Evolutionary conservation across 139 green algal species (phyloP), one percentile per base, ranked within the genome.

Genomic region (Micromonas commoda): DNA sequence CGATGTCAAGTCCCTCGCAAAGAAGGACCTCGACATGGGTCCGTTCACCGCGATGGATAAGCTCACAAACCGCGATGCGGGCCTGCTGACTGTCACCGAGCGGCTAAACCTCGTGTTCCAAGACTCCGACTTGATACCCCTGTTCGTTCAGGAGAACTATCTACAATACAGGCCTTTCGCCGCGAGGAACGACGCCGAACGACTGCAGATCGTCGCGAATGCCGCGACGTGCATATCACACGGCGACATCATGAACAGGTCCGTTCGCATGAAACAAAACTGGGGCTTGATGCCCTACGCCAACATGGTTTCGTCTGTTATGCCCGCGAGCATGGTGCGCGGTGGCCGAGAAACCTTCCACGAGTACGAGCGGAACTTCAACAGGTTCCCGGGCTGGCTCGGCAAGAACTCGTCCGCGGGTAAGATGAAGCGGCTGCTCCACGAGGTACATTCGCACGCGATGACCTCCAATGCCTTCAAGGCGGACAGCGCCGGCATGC

Each of bases 61-160:
- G 79, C 72, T 97, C 77, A 79, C 97, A 26, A 83, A 85, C 31
- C 70, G 78, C 2, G 71, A 84, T 4, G 60, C 66, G 0, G 64
- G 53, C 0, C 26, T 69, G 13, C 71, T 86, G 45, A 71, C 61
- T 6, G 61, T 90, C 20, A 77, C 80, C 52, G 87, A 92, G 33
- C 85, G 87, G 45, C 77, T 92, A 26, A 89, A 97, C 61, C 76
- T 96, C 33, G 90, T 93, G 31, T 98, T 98, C 78, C 82, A 79
- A 24, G 95, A 99, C 83, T 77, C 88, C 26, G 95, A 97, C 78
- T 85, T 99, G 26, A 87, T 98, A 60, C 93, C 95, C 23, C 83
- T 97, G 45, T 85, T 96, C 39, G 79, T 95, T 4, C 89, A 93
- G 82, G 94, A 99, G 84, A 99, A 99, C 85, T 99, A 98, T 81